phyloP scores from a whole-genome alignment of 169 alveolate species.

The Plasmodium sp. region DNA sequence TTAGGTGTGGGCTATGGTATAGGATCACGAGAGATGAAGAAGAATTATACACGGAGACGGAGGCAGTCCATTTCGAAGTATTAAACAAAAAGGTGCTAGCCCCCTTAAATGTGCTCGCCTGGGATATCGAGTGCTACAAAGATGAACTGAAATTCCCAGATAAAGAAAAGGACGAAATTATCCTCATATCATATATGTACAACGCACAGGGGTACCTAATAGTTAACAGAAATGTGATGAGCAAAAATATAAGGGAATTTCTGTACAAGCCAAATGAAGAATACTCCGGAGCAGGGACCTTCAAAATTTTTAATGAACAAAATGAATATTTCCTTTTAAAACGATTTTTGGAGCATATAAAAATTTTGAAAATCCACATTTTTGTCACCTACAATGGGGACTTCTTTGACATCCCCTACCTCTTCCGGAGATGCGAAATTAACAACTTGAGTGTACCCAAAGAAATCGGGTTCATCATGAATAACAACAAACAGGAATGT shows the following conservation, averaged over 20 bases:
- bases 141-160: conserved; percentile 99
- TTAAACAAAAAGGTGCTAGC: conserved; percentile 85
- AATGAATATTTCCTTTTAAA: conserved; percentile 78
- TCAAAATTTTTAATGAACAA: conserved; percentile 80
- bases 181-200: conserved; percentile 95
- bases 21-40: conserved; percentile 84
- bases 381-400: conserved; percentile 99
- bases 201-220: conserved; percentile 97
- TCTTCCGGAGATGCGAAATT: conserved; percentile 93
- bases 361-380: conserved; percentile 89
- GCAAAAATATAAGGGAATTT: conserved; percentile 95
- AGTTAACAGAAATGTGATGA: conserved; percentile 93
- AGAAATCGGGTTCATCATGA: conserved; percentile 87
- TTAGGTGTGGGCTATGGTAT: conserved; percentile 98
- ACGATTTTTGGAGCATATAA: conserved; percentile 81
- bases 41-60: conserved; percentile 76
- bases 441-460: conserved; percentile 90
- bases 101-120: conserved; percentile 95
- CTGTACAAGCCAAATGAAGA: conserved; percentile 97
- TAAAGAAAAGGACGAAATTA: conserved; percentile 91
- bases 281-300: conserved; percentile 90
- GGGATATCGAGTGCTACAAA: conserved; percentile 99
- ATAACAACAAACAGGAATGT: conserved; percentile 84
- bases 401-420: conserved; percentile 98
- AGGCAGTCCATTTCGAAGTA: conserved; percentile 51